phyloP scores from a whole-genome alignment of 2,329 filamentous ascomycete species.

The Sclerotinia spermophila region DNA sequence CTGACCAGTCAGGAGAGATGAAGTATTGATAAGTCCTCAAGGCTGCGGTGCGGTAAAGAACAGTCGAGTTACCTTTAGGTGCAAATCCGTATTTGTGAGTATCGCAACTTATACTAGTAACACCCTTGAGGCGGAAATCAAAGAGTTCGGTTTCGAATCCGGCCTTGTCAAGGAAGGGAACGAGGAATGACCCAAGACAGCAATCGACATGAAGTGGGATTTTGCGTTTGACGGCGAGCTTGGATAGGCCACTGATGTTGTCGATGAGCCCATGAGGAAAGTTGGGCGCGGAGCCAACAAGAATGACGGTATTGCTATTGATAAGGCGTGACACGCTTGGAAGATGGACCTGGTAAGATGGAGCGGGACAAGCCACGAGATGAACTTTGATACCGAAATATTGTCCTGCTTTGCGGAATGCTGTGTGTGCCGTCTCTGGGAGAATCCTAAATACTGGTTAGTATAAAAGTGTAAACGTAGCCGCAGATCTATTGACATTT shows the following conservation, averaged over 20 bases:
- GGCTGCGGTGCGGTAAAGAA: constrained; percentile 78
- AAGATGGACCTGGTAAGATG: constrained; percentile 79
- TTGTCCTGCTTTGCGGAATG: constrained; percentile 89
- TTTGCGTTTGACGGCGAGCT: constrained; percentile 72
- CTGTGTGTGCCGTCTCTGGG: constrained; percentile 90
- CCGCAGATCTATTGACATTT: constrained; percentile 63
- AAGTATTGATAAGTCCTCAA: constrained; percentile 94
- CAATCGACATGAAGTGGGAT: constrained; percentile 95
- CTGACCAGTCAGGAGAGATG: constrained; percentile 89
- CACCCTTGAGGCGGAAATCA: constrained; percentile 90
- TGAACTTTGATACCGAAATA: constrained; percentile 98
- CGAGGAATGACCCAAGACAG: constrained; percentile 91
- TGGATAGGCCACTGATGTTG: constrained; percentile 81
- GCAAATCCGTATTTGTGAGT: constrained; percentile 99
- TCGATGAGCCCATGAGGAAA: constrained; percentile 98
- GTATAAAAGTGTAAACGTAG: constrained; percentile 22
- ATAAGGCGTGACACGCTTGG: constrained; percentile 76
- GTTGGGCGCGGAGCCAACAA: constrained; percentile 94
- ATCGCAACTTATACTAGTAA: constrained; percentile 93
- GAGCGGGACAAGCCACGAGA: constrained; percentile 80
- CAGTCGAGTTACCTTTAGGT: constrained; percentile 92
- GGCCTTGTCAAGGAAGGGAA: constrained; percentile 88
- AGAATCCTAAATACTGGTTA: constrained; percentile 64
- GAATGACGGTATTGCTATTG: constrained; percentile 88
- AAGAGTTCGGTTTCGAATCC: constrained; percentile 86